Evolutionary conservation across 163 green algal species (phyloP).

Genomic region (Trebouxiophyceae sp.): DNA sequence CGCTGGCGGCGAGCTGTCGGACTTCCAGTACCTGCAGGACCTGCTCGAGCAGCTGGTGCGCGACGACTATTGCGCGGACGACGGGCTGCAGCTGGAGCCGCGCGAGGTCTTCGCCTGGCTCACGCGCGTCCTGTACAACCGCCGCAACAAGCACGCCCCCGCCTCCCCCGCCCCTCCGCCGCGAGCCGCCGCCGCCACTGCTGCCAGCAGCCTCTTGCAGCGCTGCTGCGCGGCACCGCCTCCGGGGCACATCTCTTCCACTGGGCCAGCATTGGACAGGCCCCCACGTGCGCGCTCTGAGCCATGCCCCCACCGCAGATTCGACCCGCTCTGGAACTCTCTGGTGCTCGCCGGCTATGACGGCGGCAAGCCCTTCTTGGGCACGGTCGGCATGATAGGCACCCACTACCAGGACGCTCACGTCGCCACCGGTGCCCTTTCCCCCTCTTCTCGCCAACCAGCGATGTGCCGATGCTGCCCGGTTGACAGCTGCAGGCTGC

Average conservation of each 20-base stretch:
- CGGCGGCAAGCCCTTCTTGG: conserved; percentile 67
- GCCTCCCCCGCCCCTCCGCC: too few relatives aligned
- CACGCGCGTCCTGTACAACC: conserved; percentile 94
- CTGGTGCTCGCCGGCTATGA: conserved; percentile 85
- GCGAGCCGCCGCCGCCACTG: too few relatives aligned
- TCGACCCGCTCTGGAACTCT: conserved; percentile 97
- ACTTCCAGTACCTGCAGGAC: conserved; percentile 88
- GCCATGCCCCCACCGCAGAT: conserved; percentile 36
- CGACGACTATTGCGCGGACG: conserved; percentile 80
- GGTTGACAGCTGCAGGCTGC: not conserved
- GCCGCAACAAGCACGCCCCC: conserved; percentile 55
- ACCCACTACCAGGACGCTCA: conserved; percentile 78
- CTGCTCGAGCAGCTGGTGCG: conserved; percentile 86
- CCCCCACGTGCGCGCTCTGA: not conserved
- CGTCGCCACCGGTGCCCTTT: conserved; percentile 50
- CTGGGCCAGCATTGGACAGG: too few relatives aligned
- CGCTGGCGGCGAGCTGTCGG: conserved; percentile 86
- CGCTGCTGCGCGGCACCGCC: too few relatives aligned
- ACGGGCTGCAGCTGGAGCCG: conserved; percentile 57
- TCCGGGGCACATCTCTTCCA: too few relatives aligned
- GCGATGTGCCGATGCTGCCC: not conserved
- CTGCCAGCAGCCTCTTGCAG: too few relatives aligned
- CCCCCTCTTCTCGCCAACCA: too few relatives aligned
- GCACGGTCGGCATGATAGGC: conserved; percentile 89
- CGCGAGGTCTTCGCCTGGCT: conserved; percentile 89